phyloP scores from a whole-genome alignment of 306 rosid genomes.

The Inga oerstediana region DNA sequence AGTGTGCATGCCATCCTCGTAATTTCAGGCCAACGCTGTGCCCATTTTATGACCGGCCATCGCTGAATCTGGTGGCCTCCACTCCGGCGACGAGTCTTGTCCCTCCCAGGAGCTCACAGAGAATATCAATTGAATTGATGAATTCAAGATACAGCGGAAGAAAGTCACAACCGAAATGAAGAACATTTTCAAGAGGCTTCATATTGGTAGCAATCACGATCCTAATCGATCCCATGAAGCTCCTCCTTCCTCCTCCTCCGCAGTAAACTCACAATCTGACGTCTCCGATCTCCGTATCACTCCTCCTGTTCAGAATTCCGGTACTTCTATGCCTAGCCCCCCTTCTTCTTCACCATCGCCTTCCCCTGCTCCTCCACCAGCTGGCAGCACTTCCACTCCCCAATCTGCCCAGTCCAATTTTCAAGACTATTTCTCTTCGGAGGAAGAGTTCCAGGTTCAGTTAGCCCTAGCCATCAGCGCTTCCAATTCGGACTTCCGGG shows the following conservation, averaged over 20 bases:
- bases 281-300: slow-evolving; percentile 50
- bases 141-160: background rate
- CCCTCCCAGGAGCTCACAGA: background rate
- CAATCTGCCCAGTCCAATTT: slow-evolving; percentile 39
- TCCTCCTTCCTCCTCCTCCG: slow-evolving; percentile 30
- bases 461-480: slow-evolving; percentile 98
- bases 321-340: slow-evolving; percentile 48
- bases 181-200: slow-evolving; percentile 98
- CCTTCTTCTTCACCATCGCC: slow-evolving; percentile 59
- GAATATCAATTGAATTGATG: background rate
- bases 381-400: slow-evolving; percentile 22
- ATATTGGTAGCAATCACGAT: slow-evolving; percentile 83
- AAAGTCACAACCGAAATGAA: slow-evolving; percentile 53
- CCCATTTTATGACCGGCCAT: slow-evolving; percentile 12
- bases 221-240: slow-evolving; percentile 69
- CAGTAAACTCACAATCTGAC: slow-evolving; percentile 41
- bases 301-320: slow-evolving; percentile 39
- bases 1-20: slow-evolving; percentile 31
- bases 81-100: background rate
- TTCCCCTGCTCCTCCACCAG: slow-evolving; percentile 45
- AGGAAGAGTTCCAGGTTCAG: slow-evolving; percentile 98
- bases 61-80: background rate
- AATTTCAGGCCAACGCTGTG: background rate
- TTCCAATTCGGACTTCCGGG: slow-evolving; percentile 80
- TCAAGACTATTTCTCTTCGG: slow-evolving; percentile 79